phyloP scores from a whole-genome alignment of 768 basidiomycete species.

The Podaxis sp. region DNA sequence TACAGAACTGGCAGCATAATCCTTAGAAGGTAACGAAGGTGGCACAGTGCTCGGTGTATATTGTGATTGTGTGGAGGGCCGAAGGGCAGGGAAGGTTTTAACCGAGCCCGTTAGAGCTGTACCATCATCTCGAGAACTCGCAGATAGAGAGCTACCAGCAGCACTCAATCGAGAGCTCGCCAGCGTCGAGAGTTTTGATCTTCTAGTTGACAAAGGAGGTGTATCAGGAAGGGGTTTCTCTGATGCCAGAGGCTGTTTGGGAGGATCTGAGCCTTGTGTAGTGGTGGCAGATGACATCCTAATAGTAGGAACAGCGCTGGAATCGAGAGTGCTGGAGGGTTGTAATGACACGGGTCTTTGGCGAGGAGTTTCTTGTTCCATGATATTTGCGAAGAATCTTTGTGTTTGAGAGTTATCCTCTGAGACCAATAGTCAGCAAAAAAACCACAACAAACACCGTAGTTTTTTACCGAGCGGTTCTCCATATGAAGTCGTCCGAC shows the following conservation, averaged over 20 bases:
- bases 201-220: conserved; percentile 35
- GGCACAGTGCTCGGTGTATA: conserved; percentile 34
- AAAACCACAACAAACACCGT: not conserved
- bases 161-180: conserved; percentile 65
- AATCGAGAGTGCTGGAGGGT: not conserved
- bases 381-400: conserved; percentile 3
- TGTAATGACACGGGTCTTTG: conserved; percentile 4
- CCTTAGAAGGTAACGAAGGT: conserved; percentile 25
- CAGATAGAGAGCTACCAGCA: conserved; percentile 36
- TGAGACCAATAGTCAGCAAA: not conserved
- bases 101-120: conserved; percentile 57
- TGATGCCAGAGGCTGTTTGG: conserved; percentile 13
- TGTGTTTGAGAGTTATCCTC: conserved; percentile 14
- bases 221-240: conserved; percentile 20
- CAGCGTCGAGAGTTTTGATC: conserved; percentile 68
- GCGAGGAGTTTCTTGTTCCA: conserved; percentile 7
- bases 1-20: conserved; percentile 25
- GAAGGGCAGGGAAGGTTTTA: conserved; percentile 70
- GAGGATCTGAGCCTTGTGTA: not conserved
- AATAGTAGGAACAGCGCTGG: conserved; percentile 38
- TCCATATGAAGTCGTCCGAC: conserved; percentile 62
- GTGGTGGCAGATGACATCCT: conserved; percentile 13
- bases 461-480: conserved; percentile 52
- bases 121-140: conserved; percentile 57
- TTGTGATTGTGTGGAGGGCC: conserved; percentile 63